These are phyloP conservation scores for Aspergillus pseudoglaucus DNA, from an alignment of 2,329 filamentous ascomycete species.

Conservation along the genomic window DNA sequence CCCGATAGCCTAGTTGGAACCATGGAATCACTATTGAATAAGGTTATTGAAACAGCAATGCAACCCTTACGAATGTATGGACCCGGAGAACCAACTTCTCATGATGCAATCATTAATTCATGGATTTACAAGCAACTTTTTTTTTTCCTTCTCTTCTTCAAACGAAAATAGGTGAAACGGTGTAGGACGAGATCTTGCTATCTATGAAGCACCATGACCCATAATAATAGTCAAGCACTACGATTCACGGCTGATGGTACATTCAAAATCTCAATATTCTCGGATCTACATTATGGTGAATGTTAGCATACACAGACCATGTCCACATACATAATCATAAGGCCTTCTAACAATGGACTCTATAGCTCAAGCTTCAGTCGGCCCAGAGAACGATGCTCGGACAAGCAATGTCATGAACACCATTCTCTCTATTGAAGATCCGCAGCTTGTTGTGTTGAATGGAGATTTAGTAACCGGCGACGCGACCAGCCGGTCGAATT, in stretches of 20 bases:
- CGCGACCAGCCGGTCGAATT: constrained; percentile 49
- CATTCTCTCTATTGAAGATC: constrained; percentile 52
- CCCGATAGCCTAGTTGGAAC: no score
- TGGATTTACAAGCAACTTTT: no score
- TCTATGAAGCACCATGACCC: constrained; percentile 24
- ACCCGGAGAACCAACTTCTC: no score
- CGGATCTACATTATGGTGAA: constrained; percentile 67
- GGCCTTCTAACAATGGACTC: not conserved
- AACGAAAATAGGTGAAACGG: no score
- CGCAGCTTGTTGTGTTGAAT: constrained; percentile 61
- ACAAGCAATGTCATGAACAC: constrained; percentile 52
- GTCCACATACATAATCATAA: not conserved
- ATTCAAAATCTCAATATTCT: constrained; percentile 55
- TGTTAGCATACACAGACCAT: constrained; percentile 32
- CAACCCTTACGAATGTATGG: no score
- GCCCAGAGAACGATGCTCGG: constrained; percentile 46
- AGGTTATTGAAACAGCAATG: no score
- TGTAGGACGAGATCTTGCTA: no score
- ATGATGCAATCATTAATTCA: no score
- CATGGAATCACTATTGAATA: no score
- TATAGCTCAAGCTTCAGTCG: constrained; percentile 23
- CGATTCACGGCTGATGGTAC: constrained; percentile 21
- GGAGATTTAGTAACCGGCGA: constrained; percentile 68
- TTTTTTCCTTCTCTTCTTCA: no score
- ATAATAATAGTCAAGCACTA: constrained; percentile 3